Evolutionary conservation across 108 stramenopile species (phyloP), one percentile per base, ranked within the genome.

Genomic region (Conticribra guillardii): DNA sequence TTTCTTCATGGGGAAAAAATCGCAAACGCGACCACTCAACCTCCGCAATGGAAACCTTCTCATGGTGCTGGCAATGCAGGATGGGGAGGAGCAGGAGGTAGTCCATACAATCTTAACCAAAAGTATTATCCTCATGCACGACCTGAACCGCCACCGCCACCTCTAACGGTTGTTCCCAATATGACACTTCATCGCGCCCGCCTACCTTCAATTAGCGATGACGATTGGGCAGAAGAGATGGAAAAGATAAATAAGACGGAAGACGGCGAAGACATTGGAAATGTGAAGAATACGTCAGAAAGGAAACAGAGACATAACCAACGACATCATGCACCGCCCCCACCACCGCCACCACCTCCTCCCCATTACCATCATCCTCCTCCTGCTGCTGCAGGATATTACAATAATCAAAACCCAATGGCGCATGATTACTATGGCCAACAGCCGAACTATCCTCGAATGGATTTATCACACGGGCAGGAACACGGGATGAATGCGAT

Each of bases 1-100:
- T 76, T 68, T 49, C 33, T 76, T 18, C 74, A 76, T 33, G 74
- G 74, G 19, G 74, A 76, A 32, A 37, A 60, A 27, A 41, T 76
- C 17, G 74, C 74, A 16, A 34, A 21, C 31, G 59, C 57, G 17
- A 31, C n/a, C 17, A 54, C 34, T 41, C 44, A 54, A 22, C 47
- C 45, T 45, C 7, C 14, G 0, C 51, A 19, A 49, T 17, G 18
- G 28, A 16, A n/a, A 47, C 54, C 65, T 34, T 26, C 32, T 18
- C 34, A 26, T 23, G 23, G 52, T 11, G 24, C 19, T 21, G 17
- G n/a, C 14, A 22, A 32, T 51, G 19, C 47, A 18, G 45, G 45
- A 46, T 4, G 29, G 16, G 48, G 46, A 19, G 52, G 22, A 51
- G 46, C 24, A 32, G 46, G 17, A 30, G 46, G 47, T 22, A 58